Percentiles rank a stretch among this genome's conserved stretches.
Evolutionary conservation across 306 rosid genomes (phyloP).

Genomic region (Fragaria vesca): DNA sequence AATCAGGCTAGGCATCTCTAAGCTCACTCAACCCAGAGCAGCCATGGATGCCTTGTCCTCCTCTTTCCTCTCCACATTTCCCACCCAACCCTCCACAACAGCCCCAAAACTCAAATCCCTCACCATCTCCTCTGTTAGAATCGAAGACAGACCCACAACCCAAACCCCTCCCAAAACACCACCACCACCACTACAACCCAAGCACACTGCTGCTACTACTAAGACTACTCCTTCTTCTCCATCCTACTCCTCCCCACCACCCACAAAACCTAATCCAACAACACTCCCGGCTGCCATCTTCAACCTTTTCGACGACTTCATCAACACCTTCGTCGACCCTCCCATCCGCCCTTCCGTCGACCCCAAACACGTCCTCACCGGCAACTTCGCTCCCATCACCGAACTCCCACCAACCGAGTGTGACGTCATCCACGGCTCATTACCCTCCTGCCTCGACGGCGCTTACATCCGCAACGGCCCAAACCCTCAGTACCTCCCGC

Average conservation of each 20-base stretch:
- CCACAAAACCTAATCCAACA: not conserved
- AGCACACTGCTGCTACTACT: not conserved
- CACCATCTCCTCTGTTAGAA: slow-evolving; percentile 35
- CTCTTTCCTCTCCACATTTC: slow-evolving; percentile 27
- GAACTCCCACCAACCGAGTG: slow-evolving; percentile 88
- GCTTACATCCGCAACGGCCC: slow-evolving; percentile 93
- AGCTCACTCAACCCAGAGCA: not conserved
- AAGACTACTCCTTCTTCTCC: not conserved
- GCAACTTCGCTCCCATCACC: slow-evolving; percentile 68
- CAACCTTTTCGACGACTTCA: slow-evolving; percentile 60
- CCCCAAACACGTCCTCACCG: slow-evolving; percentile 52
- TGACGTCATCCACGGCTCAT: slow-evolving; percentile 39
- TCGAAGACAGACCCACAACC: slow-evolving; percentile 34
- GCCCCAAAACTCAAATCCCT: slow-evolving; percentile 32
- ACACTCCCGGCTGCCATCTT: slow-evolving; percentile 37
- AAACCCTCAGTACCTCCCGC: slow-evolving; percentile 84
- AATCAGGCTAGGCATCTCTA: not conserved
- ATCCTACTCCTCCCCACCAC: not conserved
- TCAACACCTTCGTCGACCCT: slow-evolving; percentile 82
- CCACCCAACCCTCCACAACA: slow-evolving; percentile 6
- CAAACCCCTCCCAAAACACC: slow-evolving; percentile 9
- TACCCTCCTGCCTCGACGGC: slow-evolving; percentile 65
- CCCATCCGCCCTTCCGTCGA: slow-evolving; percentile 61
- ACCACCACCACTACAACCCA: not conserved
- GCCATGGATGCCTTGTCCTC: slow-evolving; percentile 32